Percentiles rank a stretch among this genome's conserved stretches.
Evolutionary conservation across 1,284 basidiomycete genomes (phyloP).

Genomic region (Rhodotorula glutinis): DNA sequence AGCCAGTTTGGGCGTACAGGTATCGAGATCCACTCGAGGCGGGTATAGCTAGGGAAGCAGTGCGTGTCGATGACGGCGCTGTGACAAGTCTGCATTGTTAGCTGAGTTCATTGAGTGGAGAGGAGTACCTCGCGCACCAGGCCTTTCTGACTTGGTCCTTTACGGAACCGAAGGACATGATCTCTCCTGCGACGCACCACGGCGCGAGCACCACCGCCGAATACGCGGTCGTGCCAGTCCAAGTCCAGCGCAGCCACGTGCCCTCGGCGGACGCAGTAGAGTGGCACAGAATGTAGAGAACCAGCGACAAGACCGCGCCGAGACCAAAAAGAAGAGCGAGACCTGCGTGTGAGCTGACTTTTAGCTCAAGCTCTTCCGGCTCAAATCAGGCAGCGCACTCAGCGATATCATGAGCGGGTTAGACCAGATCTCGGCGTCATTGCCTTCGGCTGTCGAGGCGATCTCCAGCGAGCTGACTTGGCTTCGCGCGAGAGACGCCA

Average conservation of each 20-base stretch:
- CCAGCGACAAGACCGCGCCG: background rate
- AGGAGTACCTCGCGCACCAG: slow-evolving; percentile 8
- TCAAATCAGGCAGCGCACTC: background rate
- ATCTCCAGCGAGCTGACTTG: background rate
- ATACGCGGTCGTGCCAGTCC: background rate
- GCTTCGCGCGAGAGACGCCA: background rate
- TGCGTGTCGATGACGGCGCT: slow-evolving; percentile 9
- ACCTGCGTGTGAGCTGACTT: background rate
- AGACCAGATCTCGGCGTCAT: background rate
- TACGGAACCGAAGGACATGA: background rate
- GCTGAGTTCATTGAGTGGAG: background rate
- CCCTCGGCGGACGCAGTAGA: background rate
- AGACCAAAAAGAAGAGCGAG: background rate
- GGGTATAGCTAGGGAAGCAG: slow-evolving; percentile 4
- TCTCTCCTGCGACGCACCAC: background rate
- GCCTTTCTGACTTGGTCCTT: slow-evolving; percentile 2
- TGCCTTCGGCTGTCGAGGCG: slow-evolving; percentile 1
- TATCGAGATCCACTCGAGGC: slow-evolving; percentile 11
- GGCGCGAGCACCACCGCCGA: background rate
- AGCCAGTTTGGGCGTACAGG: background rate
- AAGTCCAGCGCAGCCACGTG: background rate
- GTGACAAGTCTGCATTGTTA: background rate
- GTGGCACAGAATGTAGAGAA: background rate
- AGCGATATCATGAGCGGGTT: background rate
- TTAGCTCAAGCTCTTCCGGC: background rate